phyloP scores from a whole-genome alignment of 225 moss, liverwort and hornwort genomes.

The Polytrichum commune region DNA sequence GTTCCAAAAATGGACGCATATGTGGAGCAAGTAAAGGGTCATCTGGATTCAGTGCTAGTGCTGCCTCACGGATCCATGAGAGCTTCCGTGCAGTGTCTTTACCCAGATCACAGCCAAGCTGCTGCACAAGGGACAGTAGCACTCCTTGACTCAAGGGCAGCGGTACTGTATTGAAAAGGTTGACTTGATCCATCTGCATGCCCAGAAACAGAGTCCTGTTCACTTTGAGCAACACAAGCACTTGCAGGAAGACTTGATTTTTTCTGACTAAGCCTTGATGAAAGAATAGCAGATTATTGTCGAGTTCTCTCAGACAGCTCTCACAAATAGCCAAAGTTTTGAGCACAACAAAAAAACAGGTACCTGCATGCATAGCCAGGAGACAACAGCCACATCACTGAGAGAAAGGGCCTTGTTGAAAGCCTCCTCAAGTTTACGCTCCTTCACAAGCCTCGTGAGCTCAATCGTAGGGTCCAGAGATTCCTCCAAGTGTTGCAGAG shows the following conservation, averaged over 20 bases:
- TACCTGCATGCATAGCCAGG: constrained; percentile 98
- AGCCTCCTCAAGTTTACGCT: constrained; percentile 90
- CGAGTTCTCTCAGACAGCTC: background rate
- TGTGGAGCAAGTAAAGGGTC: constrained; percentile 91
- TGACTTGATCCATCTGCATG: constrained; percentile 68
- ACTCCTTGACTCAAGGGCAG: constrained; percentile 92
- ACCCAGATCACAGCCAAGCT: constrained; percentile 83
- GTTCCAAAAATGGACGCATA: constrained; percentile 89
- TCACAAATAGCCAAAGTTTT: background rate
- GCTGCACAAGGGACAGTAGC: constrained; percentile 86
- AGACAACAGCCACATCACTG: constrained; percentile 94
- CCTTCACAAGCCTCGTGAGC: constrained; percentile 81
- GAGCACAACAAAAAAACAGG: background rate
- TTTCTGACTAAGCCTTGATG: background rate
- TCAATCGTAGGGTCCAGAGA: constrained; percentile 96
- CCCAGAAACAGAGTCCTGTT: constrained; percentile 67
- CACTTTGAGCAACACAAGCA: background rate
- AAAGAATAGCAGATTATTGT: background rate
- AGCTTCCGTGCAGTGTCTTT: constrained; percentile 84
- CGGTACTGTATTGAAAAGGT: constrained; percentile 62
- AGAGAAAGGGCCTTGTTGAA: constrained; percentile 95
- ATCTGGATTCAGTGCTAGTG: constrained; percentile 83
- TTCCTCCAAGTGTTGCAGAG: constrained; percentile 87
- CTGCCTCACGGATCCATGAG: constrained; percentile 89
- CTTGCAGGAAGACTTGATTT: background rate